Percentiles rank a stretch among this genome's conserved stretches.
Evolutionary conservation across 345 rosid genomes (phyloP).

Genomic region (Sonneratia alba): DNA sequence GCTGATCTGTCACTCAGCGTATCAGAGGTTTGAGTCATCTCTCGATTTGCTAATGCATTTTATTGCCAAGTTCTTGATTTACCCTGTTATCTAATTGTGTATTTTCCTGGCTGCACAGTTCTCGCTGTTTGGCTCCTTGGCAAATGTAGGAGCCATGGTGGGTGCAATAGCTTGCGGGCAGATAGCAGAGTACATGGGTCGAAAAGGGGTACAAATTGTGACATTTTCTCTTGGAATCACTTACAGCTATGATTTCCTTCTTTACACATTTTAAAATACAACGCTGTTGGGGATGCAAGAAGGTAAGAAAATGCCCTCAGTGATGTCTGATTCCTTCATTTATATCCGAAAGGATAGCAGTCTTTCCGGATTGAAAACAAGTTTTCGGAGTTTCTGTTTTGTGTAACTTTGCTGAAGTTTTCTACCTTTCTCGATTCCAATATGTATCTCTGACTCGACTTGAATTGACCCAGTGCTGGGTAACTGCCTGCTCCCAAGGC

Average conservation of each 20-base stretch:
- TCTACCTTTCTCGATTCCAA: no score
- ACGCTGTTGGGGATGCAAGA: not conserved
- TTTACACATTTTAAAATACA: not conserved
- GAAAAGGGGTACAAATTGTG: conserved; percentile 52
- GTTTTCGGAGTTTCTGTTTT: no score
- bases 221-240: no score
- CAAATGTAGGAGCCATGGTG: conserved; percentile 76
- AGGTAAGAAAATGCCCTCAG: no score
- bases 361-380: no score
- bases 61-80: not conserved
- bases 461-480: no score
- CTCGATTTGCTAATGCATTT: not conserved
- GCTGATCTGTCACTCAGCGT: conserved; percentile 41
- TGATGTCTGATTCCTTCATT: no score
- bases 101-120: conserved; percentile 19
- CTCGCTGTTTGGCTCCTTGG: conserved; percentile 58
- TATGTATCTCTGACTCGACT: not conserved
- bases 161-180: conserved; percentile 73
- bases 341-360: no score
- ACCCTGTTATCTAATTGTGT: not conserved
- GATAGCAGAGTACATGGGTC: conserved; percentile 65
- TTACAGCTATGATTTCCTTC: no score
- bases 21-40: conserved; percentile 35
- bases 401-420: no score
- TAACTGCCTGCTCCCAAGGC: not conserved